Percentiles rank a stretch among this genome's conserved stretches.
phyloP scores from a whole-genome alignment of 768 basidiomycete species.

The Cystofilobasidium ferigula region DNA sequence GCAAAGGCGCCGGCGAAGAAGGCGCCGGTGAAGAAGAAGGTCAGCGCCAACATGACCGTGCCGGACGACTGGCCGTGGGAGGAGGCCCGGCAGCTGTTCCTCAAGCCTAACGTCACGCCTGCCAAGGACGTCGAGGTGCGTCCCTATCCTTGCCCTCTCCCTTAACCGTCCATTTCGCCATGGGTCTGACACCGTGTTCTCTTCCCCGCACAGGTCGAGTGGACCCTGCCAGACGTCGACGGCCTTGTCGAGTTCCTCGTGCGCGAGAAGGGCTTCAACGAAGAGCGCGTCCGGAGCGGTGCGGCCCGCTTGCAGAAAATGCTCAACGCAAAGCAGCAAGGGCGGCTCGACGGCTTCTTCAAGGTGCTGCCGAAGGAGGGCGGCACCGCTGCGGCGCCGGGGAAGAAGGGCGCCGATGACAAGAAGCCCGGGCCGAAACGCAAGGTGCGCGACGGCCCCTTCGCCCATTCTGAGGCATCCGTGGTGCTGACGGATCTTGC shows the following conservation, averaged over 20 bases:
- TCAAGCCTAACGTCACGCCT: slow-evolving; percentile 78
- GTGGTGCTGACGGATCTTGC: background rate
- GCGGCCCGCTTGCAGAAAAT: slow-evolving; percentile 84
- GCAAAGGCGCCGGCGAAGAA: background rate
- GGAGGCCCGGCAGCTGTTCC: slow-evolving; percentile 80
- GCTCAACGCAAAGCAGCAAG: slow-evolving; percentile 84
- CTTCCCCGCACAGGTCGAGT: slow-evolving; percentile 65
- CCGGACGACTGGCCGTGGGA: slow-evolving; percentile 98
- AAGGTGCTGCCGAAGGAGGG: slow-evolving; percentile 41
- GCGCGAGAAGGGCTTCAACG: slow-evolving; percentile 91
- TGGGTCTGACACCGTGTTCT: background rate
- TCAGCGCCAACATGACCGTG: slow-evolving; percentile 48
- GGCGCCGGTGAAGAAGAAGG: slow-evolving; percentile 36
- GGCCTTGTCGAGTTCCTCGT: slow-evolving; percentile 90
- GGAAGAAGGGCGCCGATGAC: background rate
- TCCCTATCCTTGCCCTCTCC: background rate
- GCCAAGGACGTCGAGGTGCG: slow-evolving; percentile 73
- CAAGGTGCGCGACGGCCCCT: background rate
- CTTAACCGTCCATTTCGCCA: background rate
- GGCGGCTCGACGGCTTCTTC: slow-evolving; percentile 92
- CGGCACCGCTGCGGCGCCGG: background rate
- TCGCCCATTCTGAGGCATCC: background rate
- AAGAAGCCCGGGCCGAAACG: slow-evolving; percentile 1
- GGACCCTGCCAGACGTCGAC: slow-evolving; percentile 84
- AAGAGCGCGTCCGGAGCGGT: slow-evolving; percentile 90